Conservation (phyloP, 176 grass and related monocot genomes). For the Phoenix roebelenii region DNA sequence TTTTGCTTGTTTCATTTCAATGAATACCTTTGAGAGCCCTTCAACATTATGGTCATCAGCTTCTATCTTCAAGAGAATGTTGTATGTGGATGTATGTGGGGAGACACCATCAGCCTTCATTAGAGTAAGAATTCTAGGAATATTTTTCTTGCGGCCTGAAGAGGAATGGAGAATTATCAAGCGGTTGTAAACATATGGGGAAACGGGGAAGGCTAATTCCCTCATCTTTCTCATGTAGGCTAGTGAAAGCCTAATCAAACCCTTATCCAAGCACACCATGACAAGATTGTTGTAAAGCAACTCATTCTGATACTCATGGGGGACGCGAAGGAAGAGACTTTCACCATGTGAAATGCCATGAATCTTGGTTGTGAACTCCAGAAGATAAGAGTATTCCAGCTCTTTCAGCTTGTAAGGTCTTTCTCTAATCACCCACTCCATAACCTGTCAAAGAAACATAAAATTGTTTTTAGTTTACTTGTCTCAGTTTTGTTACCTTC, state of each 20-base stretch:
- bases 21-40: constrained; percentile 67
- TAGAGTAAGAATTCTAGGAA: constrained; percentile 60
- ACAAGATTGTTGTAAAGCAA: constrained; percentile 93
- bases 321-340: constrained; percentile 69
- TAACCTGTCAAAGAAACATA: constrained; percentile 37
- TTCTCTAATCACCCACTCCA: constrained; percentile 97
- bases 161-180: constrained; percentile 83
- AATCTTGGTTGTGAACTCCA: constrained; percentile 88
- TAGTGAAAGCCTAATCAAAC: constrained; percentile 66
- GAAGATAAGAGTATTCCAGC: constrained; percentile 80
- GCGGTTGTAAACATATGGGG: constrained; percentile 58
- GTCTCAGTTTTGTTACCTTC: background rate
- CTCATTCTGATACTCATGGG: constrained; percentile 54
- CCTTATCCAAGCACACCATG: constrained; percentile 57
- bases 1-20: constrained; percentile 70
- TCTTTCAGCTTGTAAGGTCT: constrained; percentile 82
- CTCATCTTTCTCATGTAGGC: constrained; percentile 98
- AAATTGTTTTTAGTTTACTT: background rate
- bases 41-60: constrained; percentile 78
- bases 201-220: constrained; percentile 56
- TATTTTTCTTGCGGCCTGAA: constrained; percentile 59
- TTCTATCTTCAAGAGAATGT: constrained; percentile 84
- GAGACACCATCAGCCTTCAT: constrained; percentile 68
- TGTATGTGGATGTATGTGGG: constrained; percentile 76
- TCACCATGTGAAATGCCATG: constrained; percentile 72